These are phyloP conservation scores for Lactarius sp. DNA, from an alignment of 768 basidiomycete genomes.

Conservation along the genomic window DNA sequence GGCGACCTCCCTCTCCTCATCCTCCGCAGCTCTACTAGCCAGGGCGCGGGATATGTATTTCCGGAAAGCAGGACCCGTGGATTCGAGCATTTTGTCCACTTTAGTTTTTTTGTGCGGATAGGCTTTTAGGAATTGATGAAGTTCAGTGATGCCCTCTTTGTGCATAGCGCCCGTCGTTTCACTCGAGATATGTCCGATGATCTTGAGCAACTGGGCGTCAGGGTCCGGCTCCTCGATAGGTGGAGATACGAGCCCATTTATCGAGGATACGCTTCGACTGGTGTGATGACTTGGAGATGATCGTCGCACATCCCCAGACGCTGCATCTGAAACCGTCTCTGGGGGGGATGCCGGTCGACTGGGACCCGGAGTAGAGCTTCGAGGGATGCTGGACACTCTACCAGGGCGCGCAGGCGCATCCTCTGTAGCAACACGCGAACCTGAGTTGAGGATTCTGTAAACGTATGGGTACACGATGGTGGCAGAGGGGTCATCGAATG, in stretches of 20 bases:
- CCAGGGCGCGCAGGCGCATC: constrained; percentile 32
- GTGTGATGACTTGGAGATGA: constrained; percentile 60
- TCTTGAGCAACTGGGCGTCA: constrained; percentile 73
- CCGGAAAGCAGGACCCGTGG: constrained; percentile 84
- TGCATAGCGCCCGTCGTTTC: constrained; percentile 86
- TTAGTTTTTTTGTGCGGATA: constrained; percentile 78
- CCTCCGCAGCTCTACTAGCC: constrained; percentile 83
- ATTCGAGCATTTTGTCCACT: constrained; percentile 84
- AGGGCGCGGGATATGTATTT: constrained; percentile 88
- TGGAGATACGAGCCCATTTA: constrained; percentile 50
- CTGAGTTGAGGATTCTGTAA: constrained; percentile 82
- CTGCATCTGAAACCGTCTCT: constrained; percentile 48
- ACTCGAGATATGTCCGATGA: constrained; percentile 83
- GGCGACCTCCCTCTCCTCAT: constrained; percentile 71
- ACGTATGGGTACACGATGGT: constrained; percentile 96
- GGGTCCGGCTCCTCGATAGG: constrained; percentile 80
- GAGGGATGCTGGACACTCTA: constrained; percentile 37
- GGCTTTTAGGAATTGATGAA: constrained; percentile 89
- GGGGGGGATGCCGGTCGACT: constrained; percentile 71
- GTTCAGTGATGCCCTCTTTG: constrained; percentile 90
- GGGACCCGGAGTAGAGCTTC: constrained; percentile 53
- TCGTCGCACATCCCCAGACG: constrained; percentile 41
- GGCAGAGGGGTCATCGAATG: constrained; percentile 96
- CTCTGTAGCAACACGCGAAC: constrained; percentile 37
- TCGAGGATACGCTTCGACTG: constrained; percentile 64